Base-by-base conservation (phyloP, 169 alveolate species). In the Plasmodium inui region DNA sequence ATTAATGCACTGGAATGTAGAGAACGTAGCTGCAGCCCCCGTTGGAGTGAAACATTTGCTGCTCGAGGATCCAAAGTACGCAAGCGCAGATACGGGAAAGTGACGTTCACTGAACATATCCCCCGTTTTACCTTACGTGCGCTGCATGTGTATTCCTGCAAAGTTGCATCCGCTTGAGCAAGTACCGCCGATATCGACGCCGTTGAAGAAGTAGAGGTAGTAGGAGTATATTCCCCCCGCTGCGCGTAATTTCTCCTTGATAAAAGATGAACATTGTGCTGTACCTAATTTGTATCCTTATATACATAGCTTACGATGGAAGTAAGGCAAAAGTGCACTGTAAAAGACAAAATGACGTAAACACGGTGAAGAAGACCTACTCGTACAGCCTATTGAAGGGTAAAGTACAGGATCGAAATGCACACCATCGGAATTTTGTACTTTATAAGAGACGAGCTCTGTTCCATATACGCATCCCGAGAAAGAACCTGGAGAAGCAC, bases 381-480 rank as follows among this genome's bases (percentile, higher is more conserved):
- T 34, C 79, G 17, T 53, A 74, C 44, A 86, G 44, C 55, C n/a
- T 26, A 76, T n/a, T 55, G 41, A 26, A 26, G 53, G 61, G 61
- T 39, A 74, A 86, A 28, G 17, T 44, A 39, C 72, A 70, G 73
- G 82, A 55, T 53, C 78, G 44, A 39, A 10, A 53, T 39, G 26
- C n/a, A 76, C 57, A 57, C 53, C 37, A 70, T 86, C 14, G 57
- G 26, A 76, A 86, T 55, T 26, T 9, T 76, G 44, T 26, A 86
- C 46, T 46, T 37, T 86, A 86, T 76, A 73, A 86, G 80, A 86
- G 85, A 57, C 37, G 79, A 9, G 57, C 41, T 2, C 57, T 74
- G 67, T 86, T 86, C 44, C 78, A 86, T 55, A 86, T 86, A 28
- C 79, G 86, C 78, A 76, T 76, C 4, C 84, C 84, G 28, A 86